These are phyloP conservation scores for Suhomyces sp. DNA, from an alignment of 805 yeast species.

Conservation along the genomic window DNA sequence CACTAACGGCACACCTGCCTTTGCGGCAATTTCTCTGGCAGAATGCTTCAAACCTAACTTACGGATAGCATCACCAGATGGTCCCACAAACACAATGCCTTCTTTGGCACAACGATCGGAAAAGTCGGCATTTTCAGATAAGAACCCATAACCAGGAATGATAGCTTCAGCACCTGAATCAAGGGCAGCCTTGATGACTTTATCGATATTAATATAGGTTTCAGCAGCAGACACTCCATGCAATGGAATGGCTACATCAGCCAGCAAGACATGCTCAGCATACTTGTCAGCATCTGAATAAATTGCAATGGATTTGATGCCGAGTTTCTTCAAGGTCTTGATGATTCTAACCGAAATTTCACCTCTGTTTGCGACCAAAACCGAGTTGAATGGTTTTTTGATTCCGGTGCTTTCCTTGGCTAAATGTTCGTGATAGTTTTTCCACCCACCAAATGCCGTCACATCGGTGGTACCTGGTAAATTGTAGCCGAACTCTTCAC, in stretches of 20 bases:
- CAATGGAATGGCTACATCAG: conserved; percentile 79
- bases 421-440: conserved; percentile 50
- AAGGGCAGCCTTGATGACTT: conserved; percentile 83
- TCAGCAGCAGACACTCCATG: conserved; percentile 85
- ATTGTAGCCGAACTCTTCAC: conserved; percentile 85
- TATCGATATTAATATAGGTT: conserved; percentile 82
- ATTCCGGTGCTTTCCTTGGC: conserved; percentile 22
- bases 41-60: conserved; percentile 92
- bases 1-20: conserved; percentile 92
- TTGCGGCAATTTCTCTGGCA: conserved; percentile 88
- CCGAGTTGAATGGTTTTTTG: conserved; percentile 68
- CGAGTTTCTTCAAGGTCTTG: conserved; percentile 76
- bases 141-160: conserved; percentile 95
- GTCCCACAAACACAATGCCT: conserved; percentile 94
- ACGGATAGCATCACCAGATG: conserved; percentile 89
- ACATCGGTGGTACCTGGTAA: conserved; percentile 73
- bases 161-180: conserved; percentile 87
- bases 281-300: conserved; percentile 89
- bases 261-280: conserved; percentile 78
- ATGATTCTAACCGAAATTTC: conserved; percentile 96
- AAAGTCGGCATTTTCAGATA: conserved; percentile 94
- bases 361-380: conserved; percentile 95
- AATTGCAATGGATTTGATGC: conserved; percentile 78
- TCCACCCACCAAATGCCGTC: conserved; percentile 89
- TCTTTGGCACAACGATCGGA: conserved; percentile 82